phyloP scores from a whole-genome alignment of 2,329 filamentous ascomycete genomes.

The Lasiodiplodia citricola region DNA sequence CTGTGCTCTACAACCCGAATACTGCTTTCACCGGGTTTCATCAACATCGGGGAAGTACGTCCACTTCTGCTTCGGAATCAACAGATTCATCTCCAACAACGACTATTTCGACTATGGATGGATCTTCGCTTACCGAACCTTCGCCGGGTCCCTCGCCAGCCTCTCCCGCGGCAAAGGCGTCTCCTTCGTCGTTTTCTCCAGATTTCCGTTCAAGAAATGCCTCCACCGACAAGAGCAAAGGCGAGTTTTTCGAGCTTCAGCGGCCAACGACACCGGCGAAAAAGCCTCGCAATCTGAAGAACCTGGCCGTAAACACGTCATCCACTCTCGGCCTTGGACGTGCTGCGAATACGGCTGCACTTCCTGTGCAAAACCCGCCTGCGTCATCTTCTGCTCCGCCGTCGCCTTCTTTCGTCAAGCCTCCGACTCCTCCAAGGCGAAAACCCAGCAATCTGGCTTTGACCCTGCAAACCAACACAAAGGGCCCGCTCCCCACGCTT shows the following conservation, averaged over 20 bases:
- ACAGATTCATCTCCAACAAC: slow-evolving; percentile 95
- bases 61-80: slow-evolving; percentile 78
- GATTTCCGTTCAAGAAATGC: slow-evolving; percentile 52
- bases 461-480: slow-evolving; percentile 70
- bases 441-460: slow-evolving; percentile 80
- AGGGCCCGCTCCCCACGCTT: slow-evolving; percentile 61
- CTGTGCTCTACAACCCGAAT: slow-evolving; percentile 35
- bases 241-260: slow-evolving; percentile 58
- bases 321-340: slow-evolving; percentile 54
- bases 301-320: slow-evolving; percentile 75
- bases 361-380: slow-evolving; percentile 51
- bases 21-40: slow-evolving; percentile 56
- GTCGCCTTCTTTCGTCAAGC: slow-evolving; percentile 81
- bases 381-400: slow-evolving; percentile 65
- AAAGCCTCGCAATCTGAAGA: slow-evolving; percentile 82
- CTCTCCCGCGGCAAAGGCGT: slow-evolving; percentile 77
- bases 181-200: slow-evolving; percentile 71
- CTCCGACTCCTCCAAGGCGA: slow-evolving; percentile 69
- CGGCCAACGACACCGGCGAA: slow-evolving; percentile 62
- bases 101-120: slow-evolving; percentile 90
- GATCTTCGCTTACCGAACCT: slow-evolving; percentile 84
- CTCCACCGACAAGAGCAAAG: slow-evolving; percentile 32
- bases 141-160: slow-evolving; percentile 93
- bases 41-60: slow-evolving; percentile 78
- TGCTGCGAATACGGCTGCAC: slow-evolving; percentile 57